Percentiles rank a stretch among this genome's conserved stretches.
These are phyloP conservation scores for Mycena venus DNA, from an alignment of 768 basidiomycete genomes.

Conservation along the genomic window DNA sequence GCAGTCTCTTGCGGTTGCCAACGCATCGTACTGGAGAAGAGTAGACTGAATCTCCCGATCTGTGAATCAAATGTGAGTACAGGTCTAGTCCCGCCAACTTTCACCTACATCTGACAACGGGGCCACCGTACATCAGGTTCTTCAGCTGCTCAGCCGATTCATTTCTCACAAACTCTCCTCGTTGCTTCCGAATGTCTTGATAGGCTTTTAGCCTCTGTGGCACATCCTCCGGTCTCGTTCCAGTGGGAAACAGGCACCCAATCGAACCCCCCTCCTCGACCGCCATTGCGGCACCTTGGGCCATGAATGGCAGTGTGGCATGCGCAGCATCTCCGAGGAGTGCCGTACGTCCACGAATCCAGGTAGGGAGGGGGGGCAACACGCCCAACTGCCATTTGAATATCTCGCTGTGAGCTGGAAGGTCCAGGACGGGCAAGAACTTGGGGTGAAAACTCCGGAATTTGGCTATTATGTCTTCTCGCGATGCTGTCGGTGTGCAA, in stretches of 20 bases:
- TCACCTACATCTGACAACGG: constrained; percentile 1
- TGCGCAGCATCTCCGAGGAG: constrained; percentile 35
- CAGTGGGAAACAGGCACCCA: constrained; percentile 13
- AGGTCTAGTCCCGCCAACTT: neutral
- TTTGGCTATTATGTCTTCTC: neutral
- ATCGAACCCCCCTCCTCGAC: constrained; percentile 36
- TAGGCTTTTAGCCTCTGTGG: constrained; percentile 13
- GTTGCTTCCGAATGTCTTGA: constrained; percentile 17
- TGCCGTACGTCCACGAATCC: constrained; percentile 15
- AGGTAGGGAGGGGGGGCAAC: constrained; percentile 23
- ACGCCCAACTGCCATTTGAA: constrained; percentile 18
- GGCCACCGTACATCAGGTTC: neutral
- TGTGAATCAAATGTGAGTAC: neutral
- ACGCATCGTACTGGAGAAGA: constrained; percentile 18
- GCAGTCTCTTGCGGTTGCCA: constrained; percentile 6
- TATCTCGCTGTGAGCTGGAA: constrained; percentile 1
- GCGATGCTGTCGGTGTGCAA: neutral
- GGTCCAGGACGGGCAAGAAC: constrained; percentile 3
- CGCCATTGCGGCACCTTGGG: constrained; percentile 41
- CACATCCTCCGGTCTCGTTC: constrained; percentile 23
- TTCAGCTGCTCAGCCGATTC: constrained; percentile 16
- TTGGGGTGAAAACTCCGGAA: constrained; percentile 19
- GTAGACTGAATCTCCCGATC: neutral
- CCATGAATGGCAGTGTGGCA: constrained; percentile 39
- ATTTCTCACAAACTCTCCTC: constrained; percentile 21